phyloP scores from a whole-genome alignment of 306 rosid species.

The Quercus bicolor region DNA sequence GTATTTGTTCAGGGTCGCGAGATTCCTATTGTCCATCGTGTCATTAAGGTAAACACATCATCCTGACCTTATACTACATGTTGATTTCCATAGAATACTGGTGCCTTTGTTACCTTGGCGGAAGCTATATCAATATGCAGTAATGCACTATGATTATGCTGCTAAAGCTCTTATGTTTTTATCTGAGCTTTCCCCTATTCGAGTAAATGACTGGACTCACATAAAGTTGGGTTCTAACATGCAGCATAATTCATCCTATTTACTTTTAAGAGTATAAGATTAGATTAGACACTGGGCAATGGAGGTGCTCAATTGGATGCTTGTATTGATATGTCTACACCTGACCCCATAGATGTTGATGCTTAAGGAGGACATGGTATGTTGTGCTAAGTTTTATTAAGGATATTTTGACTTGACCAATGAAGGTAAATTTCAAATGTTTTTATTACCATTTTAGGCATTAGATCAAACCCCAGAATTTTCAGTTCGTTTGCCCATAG shows the following conservation, averaged over 20 bases:
- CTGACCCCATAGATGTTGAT: not conserved
- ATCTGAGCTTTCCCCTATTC: not conserved
- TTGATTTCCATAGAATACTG: not conserved
- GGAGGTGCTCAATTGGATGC: not conserved
- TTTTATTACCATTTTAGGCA: not conserved
- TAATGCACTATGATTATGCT: not conserved
- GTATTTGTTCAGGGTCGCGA: conserved; percentile 70
- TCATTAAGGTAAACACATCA: conserved; percentile 61
- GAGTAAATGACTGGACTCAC: not conserved
- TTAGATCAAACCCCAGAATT: not conserved
- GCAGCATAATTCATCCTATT: not conserved
- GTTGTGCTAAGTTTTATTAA: not conserved
- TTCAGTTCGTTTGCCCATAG: not conserved
- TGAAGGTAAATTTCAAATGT: not conserved
- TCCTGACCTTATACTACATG: not conserved
- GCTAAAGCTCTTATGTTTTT: not conserved
- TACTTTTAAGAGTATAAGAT: not conserved
- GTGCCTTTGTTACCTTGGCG: not conserved
- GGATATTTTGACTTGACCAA: not conserved
- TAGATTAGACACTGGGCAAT: not conserved
- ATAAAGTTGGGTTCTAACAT: not conserved
- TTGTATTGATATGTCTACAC: not conserved
- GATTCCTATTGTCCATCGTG: conserved; percentile 96
- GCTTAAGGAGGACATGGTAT: not conserved
- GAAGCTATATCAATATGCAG: not conserved